These are phyloP conservation scores for Populus davidiana DNA, from an alignment of 345 rosid genomes.

Conservation along the genomic window DNA sequence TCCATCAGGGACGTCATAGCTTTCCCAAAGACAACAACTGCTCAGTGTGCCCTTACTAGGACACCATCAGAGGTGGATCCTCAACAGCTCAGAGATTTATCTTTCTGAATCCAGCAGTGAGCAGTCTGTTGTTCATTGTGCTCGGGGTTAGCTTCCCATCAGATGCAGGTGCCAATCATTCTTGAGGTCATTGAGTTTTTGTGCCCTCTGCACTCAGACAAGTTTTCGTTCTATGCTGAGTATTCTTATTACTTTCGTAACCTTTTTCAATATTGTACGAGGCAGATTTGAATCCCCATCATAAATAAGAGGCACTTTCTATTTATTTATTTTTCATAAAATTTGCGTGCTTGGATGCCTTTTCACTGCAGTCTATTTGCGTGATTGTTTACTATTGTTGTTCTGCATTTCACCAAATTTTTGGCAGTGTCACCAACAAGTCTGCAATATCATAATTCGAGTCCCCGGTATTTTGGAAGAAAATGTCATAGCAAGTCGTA, in stretches of 20 bases:
- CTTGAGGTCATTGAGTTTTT: neutral
- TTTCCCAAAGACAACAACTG: constrained; percentile 90
- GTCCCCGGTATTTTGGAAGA: neutral
- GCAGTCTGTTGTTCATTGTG: neutral
- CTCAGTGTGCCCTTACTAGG: constrained; percentile 85
- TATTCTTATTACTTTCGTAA: neutral
- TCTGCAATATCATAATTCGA: neutral
- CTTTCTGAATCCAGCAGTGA: constrained; percentile 36
- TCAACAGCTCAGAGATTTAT: constrained; percentile 73
- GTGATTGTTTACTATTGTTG: neutral
- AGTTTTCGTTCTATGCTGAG: constrained; percentile 1
- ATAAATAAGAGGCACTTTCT: neutral
- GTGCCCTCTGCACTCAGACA: neutral
- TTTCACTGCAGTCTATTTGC: neutral
- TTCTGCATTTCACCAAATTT: neutral
- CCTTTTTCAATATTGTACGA: neutral
- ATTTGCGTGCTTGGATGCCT: neutral
- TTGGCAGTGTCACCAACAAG: neutral
- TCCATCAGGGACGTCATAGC: constrained; percentile 95
- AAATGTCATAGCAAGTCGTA: neutral
- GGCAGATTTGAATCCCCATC: neutral
- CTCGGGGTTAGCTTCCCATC: neutral
- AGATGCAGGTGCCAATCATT: neutral
- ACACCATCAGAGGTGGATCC: constrained; percentile 95
- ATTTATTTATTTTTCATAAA: neutral